Evolutionary conservation across 768 basidiomycete genomes (phyloP), one percentile per base, ranked within the genome.

Genomic region (Dendrothele bispora): DNA sequence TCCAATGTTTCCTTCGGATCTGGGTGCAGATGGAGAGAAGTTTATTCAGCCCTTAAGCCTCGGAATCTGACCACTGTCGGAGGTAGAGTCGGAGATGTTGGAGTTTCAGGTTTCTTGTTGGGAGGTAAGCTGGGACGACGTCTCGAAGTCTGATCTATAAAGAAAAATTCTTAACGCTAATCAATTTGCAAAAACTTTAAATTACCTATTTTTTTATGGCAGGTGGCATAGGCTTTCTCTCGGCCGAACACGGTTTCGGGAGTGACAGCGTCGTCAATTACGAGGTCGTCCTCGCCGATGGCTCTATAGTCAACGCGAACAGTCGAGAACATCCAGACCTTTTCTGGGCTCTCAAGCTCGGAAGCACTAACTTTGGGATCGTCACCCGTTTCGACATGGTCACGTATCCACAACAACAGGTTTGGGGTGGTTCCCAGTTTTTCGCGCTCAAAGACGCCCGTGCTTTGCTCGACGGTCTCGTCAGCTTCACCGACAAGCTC

Each of bases 371-470:
- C 37, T 60, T 50, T 38, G 59, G 42, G 5, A 37, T 60, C 20
- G 51, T 60, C 7, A 60, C 59, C 6, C 59, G 56, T 26, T 60
- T 58, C 45, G 54, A 55, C 18, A 54, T 56, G 49, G 21, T 40
- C 10, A 60, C 58, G 5, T 56, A 47, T 24, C 42, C 55, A 12
- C 46, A 52, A 7, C 18, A 42, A 4, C 50, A 47, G 10, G 48
- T 57, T 3, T 57, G 58, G 55, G 58, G 49, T 3, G 55, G 55
- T 14, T 36, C 42, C 1, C 46, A 46, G 11, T 24, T 59, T 21
- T 53, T 46, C 18, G 53, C 54, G 17, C 51, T 58, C 26, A 27
- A 39, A 3, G 34, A 46, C 20, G 57, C 46, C 7, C 55, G 50
- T 2, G 34, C 50, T 10, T 50, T 58, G 18, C 41, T 58, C 3